Evolutionary conservation across 371 early-diverging fungal species (phyloP), one percentile per base, ranked within the genome.

Genomic region (Mucor plumbeus): DNA sequence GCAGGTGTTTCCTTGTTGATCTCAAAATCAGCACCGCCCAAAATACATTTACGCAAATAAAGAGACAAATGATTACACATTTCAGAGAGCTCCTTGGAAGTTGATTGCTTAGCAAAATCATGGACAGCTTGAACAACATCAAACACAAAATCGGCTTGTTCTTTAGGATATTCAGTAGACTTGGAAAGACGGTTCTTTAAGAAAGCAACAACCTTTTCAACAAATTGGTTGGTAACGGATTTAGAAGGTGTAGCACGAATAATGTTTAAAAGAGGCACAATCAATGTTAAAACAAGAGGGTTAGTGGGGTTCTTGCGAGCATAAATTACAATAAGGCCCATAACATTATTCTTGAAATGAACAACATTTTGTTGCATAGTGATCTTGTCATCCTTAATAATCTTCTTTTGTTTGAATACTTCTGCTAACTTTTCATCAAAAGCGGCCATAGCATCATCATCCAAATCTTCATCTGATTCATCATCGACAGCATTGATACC

Each of bases 381-480:
- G 21, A 72, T 82, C 76, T 82, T 83, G 66, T 90, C 89, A 41
- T 83, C 74, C 76, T 89, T 89, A 41, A 81, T 88, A 35, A 82
- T 70, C 85, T 92, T 92, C 75, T 90, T 83, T 71, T 89, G 88
- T 78, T 88, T 92, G 77, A 97, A 97, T 43, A 97, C 93, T 72
- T 92, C 95, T 10, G 90, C 91, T 61, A 97, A 79, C 76, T 96
- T 96, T 50, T 89, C 90, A 75, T 97, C 98, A 79, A 95, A 96
- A 10, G 85, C 91, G 65, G 82, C 89, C 98, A 97, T 97, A 59
- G 94, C 89, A 63, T 95, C 95, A 72, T 97, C 98, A 65, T 90
- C 92, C 59, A 93, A 74, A 21, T 84, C 81, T 66, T 89, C 91
- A 48, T 89, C 91, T 31, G 85, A 87, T 26, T 26, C 26, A 50